Base-by-base conservation (phyloP, 176 grass and related monocot genomes). In the Ensete glaucum region DNA sequence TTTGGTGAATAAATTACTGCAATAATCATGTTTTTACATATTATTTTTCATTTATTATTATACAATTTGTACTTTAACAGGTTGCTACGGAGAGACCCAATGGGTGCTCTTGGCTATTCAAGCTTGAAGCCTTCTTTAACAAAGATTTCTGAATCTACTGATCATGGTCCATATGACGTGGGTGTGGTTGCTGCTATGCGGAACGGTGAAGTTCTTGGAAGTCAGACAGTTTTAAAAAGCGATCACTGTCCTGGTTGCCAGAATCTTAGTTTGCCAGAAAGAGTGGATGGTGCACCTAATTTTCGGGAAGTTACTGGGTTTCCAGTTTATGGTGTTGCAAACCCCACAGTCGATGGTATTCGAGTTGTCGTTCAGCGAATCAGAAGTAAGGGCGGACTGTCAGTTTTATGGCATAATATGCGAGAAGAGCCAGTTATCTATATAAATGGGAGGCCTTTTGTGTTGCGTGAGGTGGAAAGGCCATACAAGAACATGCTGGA, bases 401-500 rank as follows among this genome's bases (percentile, higher is more conserved):
- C 90, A 11, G 82, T 98, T 81, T 80, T 98, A 62, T 98, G 95
- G 95, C 95, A 98, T 81, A 98, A 98, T 75, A 98, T 98, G 95
- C 91, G 95, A 81, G 95, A 98, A 94, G 95, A 98, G 73, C 95
- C 95, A 21, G 95, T 98, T 82, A 85, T 98, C 73, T 98, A 94
- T 76, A 98, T 94, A 79, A 91, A 98, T 87, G 95, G 95, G 67
- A 98, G 91, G 63, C 95, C 95, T 73, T 93, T 94, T 89, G 95
- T 98, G 66, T 78, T 98, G 74, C 95, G 95, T 68, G 95, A 98
- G 81, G 95, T 98, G 43, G 95, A 98, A 85, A 93, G 95, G 73
- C 95, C 95, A 15, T 98, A 83, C 71, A 98, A 98, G 57, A 94
- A 98, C 85, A 98, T 98, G 95, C 76, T 98, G 5, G 95, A 98